Conservation (phyloP, 2,329 filamentous ascomycete genomes). For the Talaromyces sp. region DNA sequence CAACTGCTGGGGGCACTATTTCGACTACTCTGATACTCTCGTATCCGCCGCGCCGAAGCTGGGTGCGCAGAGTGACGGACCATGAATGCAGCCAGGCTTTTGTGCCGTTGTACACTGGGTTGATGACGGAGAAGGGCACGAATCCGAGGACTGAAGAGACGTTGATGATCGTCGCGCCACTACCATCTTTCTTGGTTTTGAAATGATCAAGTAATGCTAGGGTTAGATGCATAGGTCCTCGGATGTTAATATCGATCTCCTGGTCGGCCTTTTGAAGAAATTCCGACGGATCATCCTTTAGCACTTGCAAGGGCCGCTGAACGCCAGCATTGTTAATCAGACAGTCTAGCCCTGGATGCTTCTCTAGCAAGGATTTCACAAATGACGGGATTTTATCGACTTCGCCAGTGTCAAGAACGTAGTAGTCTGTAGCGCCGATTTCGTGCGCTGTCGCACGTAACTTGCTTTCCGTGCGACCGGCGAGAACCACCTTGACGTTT, state of each 20-base stretch:
- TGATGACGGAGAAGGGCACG: not conserved
- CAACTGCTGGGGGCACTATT: not conserved
- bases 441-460: not conserved
- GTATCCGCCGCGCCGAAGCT: not conserved
- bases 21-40: not conserved
- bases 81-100: constrained; percentile 10
- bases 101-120: constrained; percentile 2
- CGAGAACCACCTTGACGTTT: not conserved
- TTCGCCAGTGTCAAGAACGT: not conserved
- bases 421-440: not conserved
- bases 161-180: not conserved
- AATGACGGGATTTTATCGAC: not conserved
- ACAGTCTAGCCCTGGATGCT: not conserved
- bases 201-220: constrained; percentile 1
- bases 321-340: constrained; percentile 3
- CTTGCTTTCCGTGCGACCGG: constrained; percentile 3
- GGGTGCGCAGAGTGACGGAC: constrained; percentile 2
- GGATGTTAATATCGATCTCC: constrained; percentile 6
- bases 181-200: not conserved
- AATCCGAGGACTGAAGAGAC: constrained; percentile 6
- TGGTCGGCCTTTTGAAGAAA: not conserved
- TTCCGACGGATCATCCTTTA: not conserved
- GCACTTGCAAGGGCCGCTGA: constrained; percentile 4
- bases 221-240: constrained; percentile 1
- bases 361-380: not conserved